These are phyloP conservation scores for Thymus mandschuricus DNA, from an alignment of 257 asterid species.

Conservation along the genomic window DNA sequence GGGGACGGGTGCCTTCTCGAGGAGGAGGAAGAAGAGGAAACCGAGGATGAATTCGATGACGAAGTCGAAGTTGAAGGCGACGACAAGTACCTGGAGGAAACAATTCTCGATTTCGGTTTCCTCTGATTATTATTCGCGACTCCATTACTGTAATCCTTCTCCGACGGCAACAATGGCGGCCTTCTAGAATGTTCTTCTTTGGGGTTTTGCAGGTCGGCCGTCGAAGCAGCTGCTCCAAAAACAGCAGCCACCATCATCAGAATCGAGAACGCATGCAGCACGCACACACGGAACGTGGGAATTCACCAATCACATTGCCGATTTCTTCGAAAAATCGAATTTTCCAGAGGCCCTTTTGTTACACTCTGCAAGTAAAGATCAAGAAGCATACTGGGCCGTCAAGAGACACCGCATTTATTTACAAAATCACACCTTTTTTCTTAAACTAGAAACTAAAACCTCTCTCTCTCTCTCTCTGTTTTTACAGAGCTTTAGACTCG, in stretches of 20 bases:
- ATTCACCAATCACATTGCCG: conserved; percentile 62
- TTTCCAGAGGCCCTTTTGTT: conserved; percentile 40
- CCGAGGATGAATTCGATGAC: conserved; percentile 69
- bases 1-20: conserved; percentile 85
- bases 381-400: conserved; percentile 41
- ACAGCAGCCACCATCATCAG: conserved; percentile 88
- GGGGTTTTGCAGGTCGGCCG: conserved; percentile 50
- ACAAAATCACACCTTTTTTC: conserved; percentile 17
- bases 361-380: conserved; percentile 53
- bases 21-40: conserved; percentile 65
- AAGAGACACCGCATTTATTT: conserved; percentile 41
- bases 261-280: conserved; percentile 40
- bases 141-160: conserved; percentile 65
- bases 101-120: conserved; percentile 75
- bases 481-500: conserved; percentile 17
- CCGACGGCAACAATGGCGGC: conserved; percentile 86
- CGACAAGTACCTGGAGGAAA: conserved; percentile 87
- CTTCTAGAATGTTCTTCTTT: conserved; percentile 60
- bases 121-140: conserved; percentile 45
- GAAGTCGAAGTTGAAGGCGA: conserved; percentile 89
- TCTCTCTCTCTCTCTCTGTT: not conserved
- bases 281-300: conserved; percentile 35
- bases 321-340: conserved; percentile 33
- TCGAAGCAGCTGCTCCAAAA: conserved; percentile 71
- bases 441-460: too few species aligned